phyloP scores from a whole-genome alignment of 495 filamentous ascomycete species.

The Xylaria venustula region DNA sequence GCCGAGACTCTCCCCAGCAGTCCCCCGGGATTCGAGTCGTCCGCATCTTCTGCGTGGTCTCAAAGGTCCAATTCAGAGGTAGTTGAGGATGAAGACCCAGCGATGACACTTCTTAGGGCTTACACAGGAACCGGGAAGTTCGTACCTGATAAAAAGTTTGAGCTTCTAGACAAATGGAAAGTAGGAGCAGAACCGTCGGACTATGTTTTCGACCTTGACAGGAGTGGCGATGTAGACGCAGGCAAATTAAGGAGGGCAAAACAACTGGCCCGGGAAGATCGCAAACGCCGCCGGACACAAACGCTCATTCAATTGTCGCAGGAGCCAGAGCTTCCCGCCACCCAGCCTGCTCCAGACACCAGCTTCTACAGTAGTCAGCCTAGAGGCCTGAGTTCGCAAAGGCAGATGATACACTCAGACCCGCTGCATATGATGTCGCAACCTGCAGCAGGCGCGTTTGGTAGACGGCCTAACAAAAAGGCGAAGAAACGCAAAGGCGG shows the following conservation, averaged over 20 bases:
- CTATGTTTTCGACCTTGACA: conserved; percentile 30
- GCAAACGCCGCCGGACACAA: conserved; percentile 26
- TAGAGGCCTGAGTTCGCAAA: conserved; percentile 11
- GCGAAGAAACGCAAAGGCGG: conserved; percentile 30
- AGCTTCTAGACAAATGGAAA: conserved; percentile 31
- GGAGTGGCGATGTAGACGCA: conserved; percentile 15
- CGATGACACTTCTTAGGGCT: conserved; percentile 25
- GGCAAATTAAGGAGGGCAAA: conserved; percentile 24
- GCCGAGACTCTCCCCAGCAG: conserved; percentile 15
- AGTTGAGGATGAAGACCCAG: conserved; percentile 21
- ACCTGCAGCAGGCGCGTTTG: conserved; percentile 37
- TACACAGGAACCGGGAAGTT: conserved; percentile 31
- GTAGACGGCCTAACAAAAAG: conserved; percentile 30
- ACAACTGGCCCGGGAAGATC: conserved; percentile 22
- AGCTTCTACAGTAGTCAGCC: conserved; percentile 25
- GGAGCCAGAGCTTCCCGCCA: conserved; percentile 25
- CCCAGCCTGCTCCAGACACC: conserved; percentile 22
- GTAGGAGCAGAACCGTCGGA: conserved; percentile 19
- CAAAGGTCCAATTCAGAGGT: conserved; percentile 7
- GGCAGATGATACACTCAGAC: conserved; percentile 19
- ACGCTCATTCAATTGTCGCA: conserved; percentile 22
- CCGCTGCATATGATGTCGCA: conserved; percentile 38
- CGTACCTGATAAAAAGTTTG: conserved; percentile 19
- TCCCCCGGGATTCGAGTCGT: conserved; percentile 16
- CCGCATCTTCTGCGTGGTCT: conserved; percentile 8